Base-by-base conservation (phyloP, 257 asterid genomes). In the Buddleja alternifolia region DNA sequence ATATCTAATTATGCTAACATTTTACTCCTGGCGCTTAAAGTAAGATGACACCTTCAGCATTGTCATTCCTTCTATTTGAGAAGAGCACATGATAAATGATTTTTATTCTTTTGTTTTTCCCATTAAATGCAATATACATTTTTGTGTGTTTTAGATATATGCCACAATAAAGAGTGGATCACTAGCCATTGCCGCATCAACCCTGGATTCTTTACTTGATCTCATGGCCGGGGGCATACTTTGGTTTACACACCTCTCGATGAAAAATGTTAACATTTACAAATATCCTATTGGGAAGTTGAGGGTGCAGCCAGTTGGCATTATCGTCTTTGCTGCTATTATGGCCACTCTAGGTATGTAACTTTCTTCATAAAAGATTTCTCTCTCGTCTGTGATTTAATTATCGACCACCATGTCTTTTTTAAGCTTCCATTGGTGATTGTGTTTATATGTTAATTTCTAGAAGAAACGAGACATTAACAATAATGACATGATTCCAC, bases 291-390 rank as follows among this genome's bases (percentile, higher is more conserved):
- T 93, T 24, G 98, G 98, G 50, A 93, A 93, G 76, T 66, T 93
- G 86, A 86, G 98, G 78, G 90, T 93, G 75, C 98, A 90, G 80
- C 98, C 98, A 3, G 97, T 93, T 16, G 98, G 98, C 58, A 93
- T 93, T 17, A 86, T 93, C 32, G 72, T 93, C 63, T 93, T 93
- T 78, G 98, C 98, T 63, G 97, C 96, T 50, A 44, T 93, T 42
- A 93, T 93, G 98, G 97, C 98, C 54, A 93, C 98, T 62, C 88
- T 93, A 41, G 98, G 98, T 90, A 82, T 15, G 82, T 34, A 55
- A 65, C 36, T 51, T 64, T 60, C 24, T 48, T 69, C 64, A 12
- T 47, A 58, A 37, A 39, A 37, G 36, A 65, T 11, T 58, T 48
- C 37, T 34, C 8, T 4, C 16, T 50, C 66, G 6, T 40, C 15